Base-by-base conservation (phyloP, 2,329 filamentous ascomycete species). In the Orbilia quercus region DNA sequence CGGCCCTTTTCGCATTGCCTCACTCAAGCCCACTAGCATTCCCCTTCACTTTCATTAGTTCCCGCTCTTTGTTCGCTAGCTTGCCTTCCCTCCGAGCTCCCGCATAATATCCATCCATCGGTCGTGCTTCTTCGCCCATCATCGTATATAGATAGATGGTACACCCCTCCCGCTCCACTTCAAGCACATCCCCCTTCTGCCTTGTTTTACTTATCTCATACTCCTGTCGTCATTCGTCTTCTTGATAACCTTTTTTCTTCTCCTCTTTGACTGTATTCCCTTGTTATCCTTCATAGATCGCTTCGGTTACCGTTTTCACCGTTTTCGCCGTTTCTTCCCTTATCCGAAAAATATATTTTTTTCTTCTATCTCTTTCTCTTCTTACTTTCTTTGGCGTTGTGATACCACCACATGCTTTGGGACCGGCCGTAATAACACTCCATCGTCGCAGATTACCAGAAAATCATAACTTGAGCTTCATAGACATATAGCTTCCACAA, bases 131-230 rank as follows among this genome's bases (percentile, higher is more conserved):
- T 67, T 34, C 34, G 48, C 58, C 57, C 65, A 58, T 65, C 58
- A 60, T 65, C 59, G 45, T 72, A 72, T 72, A 72, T 72, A 72
- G 67, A 72, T 72, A 72, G 66, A 72, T 36, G 67, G 59, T 44
- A 44, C 53, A 63, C 67, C 67, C 66, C 67, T 65, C 67, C 55
- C 50, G 22, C 20, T 64, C 47, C 50, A 42, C 40, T 16, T 23
- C 58, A 47, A 45, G 36, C 67, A 53, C 53, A 65, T 64, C 45
- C 42, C n/a, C 34, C 38, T 31, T 50, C n/a, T 65, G 28, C 42
- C 62, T 40, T 55, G 48, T 55, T 65, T 65, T 53, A 51, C 51
- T 31, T 36, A 57, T 47, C 51, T 48, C 23, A 34, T 38, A 50
- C 59, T 72, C 45, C 60, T 72, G 53, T 71, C 66, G 66, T 71